These are phyloP conservation scores for Plectosphaerella plurivora DNA, from an alignment of 2,329 filamentous ascomycete species.

Conservation along the genomic window DNA sequence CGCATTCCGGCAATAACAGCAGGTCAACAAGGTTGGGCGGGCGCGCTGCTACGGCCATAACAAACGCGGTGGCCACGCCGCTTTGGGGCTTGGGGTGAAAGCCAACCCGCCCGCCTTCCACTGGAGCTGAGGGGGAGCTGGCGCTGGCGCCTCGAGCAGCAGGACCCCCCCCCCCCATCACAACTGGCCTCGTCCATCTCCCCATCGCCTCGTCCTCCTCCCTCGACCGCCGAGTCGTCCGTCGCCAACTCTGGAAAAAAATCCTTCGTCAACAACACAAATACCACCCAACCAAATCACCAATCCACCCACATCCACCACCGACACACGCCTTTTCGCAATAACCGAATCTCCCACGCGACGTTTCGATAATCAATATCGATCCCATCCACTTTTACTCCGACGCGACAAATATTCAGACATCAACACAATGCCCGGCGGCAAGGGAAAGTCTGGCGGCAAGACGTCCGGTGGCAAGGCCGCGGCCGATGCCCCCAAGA, in stretches of 20 bases:
- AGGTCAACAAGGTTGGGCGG: constrained; percentile 6
- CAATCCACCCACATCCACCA: constrained; percentile 7
- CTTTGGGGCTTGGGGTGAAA: not conserved
- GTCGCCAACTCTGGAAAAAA: constrained; percentile 2
- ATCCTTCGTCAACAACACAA: not conserved
- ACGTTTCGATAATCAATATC: not conserved
- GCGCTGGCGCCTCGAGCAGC: too few relatives aligned
- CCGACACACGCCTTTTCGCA: too few relatives aligned
- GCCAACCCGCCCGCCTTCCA: not conserved
- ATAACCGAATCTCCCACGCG: constrained; percentile 26
- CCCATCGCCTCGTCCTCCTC: constrained; percentile 4
- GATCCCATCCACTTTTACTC: not conserved
- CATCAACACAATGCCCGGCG: constrained; percentile 62
- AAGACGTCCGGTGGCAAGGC: constrained; percentile 82
- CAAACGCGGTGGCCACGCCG: constrained; percentile 2
- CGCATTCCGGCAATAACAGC: constrained; percentile 11
- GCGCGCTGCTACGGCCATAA: constrained; percentile 11
- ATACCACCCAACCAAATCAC: not conserved
- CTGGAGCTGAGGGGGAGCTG: not conserved
- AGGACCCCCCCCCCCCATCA: not conserved
- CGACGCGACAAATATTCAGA: not conserved
- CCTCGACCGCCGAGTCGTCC: not conserved
- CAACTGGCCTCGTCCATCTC: not conserved
- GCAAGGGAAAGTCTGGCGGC: constrained; percentile 92
- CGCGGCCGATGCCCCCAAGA: constrained; percentile 67